Percentiles rank a stretch among this genome's conserved stretches.
Conservation (phyloP, 1,139 yeast genomes). For the Candida tetrigidarum region DNA sequence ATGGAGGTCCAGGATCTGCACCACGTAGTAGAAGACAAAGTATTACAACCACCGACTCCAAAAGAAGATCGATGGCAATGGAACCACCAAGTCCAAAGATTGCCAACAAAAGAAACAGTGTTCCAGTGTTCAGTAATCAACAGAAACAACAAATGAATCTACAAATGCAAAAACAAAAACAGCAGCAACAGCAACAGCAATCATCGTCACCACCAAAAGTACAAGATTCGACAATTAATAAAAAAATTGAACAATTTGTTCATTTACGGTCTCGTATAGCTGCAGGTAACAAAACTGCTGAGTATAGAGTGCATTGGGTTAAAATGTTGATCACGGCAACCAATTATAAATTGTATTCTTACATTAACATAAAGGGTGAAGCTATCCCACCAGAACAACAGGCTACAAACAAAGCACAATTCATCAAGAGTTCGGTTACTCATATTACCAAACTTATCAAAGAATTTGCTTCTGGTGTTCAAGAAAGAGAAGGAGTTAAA, state of each 20-base stretch:
- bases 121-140: conserved; percentile 5
- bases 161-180: conserved; percentile 1
- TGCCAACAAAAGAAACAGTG: conserved; percentile 5
- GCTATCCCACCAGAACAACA: conserved; percentile 36
- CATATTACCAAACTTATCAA: conserved; percentile 43
- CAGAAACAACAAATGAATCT: conserved; percentile 12
- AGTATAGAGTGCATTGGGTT: conserved; percentile 49
- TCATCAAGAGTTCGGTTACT: conserved; percentile 44
- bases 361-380: conserved; percentile 51
- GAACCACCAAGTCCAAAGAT: conserved; percentile 8
- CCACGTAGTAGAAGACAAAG: conserved; percentile 24
- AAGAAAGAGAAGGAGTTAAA: conserved; percentile 27
- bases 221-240: conserved; percentile 29
- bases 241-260: conserved; percentile 41
- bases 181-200: conserved; percentile 4
- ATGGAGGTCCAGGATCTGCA: conserved; percentile 14
- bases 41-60: conserved; percentile 22
- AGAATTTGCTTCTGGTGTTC: conserved; percentile 34
- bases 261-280: conserved; percentile 42
- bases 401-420: conserved; percentile 37
- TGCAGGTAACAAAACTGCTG: conserved; percentile 48
- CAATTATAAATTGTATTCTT: conserved; percentile 43
- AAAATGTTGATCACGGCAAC: conserved; percentile 49
- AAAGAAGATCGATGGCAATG: conserved; percentile 25
- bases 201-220: conserved; percentile 15